Evolutionary conservation across 352 stramenopile species (phyloP).

Genomic region (Hyaloperonospora brassicae): DNA sequence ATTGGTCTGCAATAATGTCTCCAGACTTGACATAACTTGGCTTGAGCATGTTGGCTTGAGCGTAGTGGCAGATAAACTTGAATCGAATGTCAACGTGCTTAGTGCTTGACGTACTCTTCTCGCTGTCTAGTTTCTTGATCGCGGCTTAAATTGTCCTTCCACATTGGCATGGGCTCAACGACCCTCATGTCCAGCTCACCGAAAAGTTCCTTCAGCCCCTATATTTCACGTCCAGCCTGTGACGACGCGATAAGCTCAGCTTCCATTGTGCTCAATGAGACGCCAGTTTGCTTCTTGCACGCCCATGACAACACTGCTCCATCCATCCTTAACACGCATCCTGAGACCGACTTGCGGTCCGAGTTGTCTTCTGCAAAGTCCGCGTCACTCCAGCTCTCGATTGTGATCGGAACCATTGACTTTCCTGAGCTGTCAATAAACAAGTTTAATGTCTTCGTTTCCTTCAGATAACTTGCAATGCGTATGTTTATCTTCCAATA

Average conservation of each 20-base stretch:
- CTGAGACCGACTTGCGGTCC: not conserved
- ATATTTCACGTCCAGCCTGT: no score
- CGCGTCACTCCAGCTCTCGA: not conserved
- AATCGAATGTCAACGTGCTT: not conserved
- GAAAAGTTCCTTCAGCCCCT: no score
- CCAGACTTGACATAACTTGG: constrained; percentile 1
- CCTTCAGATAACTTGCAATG: not conserved
- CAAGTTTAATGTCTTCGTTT: not conserved
- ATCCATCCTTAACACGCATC: not conserved
- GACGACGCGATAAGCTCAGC: no score
- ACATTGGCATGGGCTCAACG: not conserved
- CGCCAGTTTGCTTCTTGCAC: not conserved
- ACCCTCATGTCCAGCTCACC: not conserved
- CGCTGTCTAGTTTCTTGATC: not conserved
- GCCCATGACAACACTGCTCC: not conserved
- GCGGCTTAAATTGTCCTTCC: not conserved
- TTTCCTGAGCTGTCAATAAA: not conserved
- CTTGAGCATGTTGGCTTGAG: not conserved
- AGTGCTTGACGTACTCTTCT: not conserved
- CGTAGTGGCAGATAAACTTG: constrained; percentile 2
- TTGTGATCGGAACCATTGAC: not conserved
- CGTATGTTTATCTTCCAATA: not conserved
- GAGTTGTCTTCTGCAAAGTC: no score
- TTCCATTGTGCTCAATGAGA: not conserved
- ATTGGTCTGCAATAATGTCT: not conserved